These are phyloP conservation scores for Stagonosporopsis chrysanthemi DNA, from an alignment of 2,329 filamentous ascomycete species.

Conservation along the genomic window DNA sequence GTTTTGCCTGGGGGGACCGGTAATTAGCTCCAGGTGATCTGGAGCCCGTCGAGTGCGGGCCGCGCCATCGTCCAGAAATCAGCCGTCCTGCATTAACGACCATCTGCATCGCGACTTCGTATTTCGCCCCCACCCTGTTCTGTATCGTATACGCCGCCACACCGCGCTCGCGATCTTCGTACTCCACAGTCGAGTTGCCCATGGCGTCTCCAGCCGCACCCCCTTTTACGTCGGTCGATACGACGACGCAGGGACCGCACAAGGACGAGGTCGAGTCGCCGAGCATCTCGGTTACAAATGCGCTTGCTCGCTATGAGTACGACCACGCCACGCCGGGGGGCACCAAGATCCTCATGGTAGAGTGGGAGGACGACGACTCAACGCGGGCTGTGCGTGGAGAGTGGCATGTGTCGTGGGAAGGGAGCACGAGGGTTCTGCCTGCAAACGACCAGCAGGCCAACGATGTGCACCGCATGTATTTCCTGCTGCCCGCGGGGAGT, in stretches of 20 bases:
- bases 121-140: constrained; percentile 42
- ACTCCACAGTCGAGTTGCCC: constrained; percentile 26
- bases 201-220: constrained; percentile 47
- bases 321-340: constrained; percentile 77
- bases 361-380: constrained; percentile 75
- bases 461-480: constrained; percentile 73
- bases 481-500: constrained; percentile 76
- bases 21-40: constrained; percentile 25
- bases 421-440: constrained; percentile 75
- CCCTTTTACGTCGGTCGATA: constrained; percentile 55
- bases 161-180: constrained; percentile 36
- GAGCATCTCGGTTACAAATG: constrained; percentile 60
- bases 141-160: constrained; percentile 37
- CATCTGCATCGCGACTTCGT: constrained; percentile 32
- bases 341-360: constrained; percentile 91
- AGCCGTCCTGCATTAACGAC: constrained; percentile 42
- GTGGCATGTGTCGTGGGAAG: constrained; percentile 86
- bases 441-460: constrained; percentile 64
- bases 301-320: constrained; percentile 88
- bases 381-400: constrained; percentile 58
- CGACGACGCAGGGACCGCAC: constrained; percentile 38
- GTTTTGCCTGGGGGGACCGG: constrained; percentile 17
- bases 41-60: constrained; percentile 35
- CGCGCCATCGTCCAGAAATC: constrained; percentile 35
- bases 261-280: constrained; percentile 56